These are phyloP conservation scores for Nannochloropsis salina DNA, from an alignment of 108 stramenopile genomes.

Conservation along the genomic window DNA sequence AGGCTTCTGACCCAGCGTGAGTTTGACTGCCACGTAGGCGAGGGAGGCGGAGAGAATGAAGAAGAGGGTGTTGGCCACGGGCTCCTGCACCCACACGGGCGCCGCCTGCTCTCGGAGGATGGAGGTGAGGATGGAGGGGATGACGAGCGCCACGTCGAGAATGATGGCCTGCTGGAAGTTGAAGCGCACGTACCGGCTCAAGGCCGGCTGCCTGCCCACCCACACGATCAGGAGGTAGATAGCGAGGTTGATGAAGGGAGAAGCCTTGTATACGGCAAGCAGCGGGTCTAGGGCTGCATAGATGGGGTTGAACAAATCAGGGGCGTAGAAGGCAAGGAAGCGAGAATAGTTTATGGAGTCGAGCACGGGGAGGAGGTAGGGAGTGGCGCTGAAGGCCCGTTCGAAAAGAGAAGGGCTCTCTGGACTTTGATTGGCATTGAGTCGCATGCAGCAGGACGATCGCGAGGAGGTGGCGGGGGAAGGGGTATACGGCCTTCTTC, in stretches of 20 bases:
- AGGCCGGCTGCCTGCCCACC: not conserved
- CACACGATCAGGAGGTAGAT: slow-evolving; percentile 9
- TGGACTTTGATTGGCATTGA: slow-evolving; percentile 1
- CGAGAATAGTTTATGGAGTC: slow-evolving; percentile 1
- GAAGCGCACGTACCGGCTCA: not conserved
- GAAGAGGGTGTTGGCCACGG: not conserved
- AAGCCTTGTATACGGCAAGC: slow-evolving; percentile 5
- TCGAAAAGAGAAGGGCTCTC: not conserved
- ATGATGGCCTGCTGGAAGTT: slow-evolving; percentile 13
- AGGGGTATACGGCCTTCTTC: not conserved
- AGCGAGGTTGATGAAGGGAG: not conserved
- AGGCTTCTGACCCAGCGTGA: not conserved
- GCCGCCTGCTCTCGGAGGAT: not conserved
- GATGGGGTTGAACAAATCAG: slow-evolving; percentile 3
- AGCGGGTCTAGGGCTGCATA: not conserved
- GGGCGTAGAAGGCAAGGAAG: slow-evolving; percentile 11
- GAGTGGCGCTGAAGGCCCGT: not conserved
- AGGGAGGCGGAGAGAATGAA: not conserved
- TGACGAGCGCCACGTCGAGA: not conserved
- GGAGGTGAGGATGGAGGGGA: not conserved
- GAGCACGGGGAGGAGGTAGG: not conserved
- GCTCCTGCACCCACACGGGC: not conserved
- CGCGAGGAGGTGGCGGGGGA: not conserved
- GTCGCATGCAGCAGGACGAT: not conserved
- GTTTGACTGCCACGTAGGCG: not conserved